phyloP scores from a whole-genome alignment of 2,329 filamentous ascomycete genomes.

The Scedosporium aurantiacum region DNA sequence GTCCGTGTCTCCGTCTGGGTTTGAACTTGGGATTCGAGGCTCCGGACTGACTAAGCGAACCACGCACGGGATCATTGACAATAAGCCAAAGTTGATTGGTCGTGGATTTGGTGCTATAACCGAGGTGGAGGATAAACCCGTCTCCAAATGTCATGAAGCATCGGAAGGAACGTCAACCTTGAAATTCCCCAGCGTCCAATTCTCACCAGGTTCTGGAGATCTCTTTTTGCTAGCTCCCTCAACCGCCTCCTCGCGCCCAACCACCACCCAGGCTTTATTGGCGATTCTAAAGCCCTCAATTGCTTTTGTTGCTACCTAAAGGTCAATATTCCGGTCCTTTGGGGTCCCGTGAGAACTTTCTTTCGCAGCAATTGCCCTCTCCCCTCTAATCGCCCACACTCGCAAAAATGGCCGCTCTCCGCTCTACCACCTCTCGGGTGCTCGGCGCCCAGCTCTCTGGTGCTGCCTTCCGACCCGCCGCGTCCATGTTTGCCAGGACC shows the following conservation, averaged over 20 bases:
- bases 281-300: not conserved
- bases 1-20: not conserved
- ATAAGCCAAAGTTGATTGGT: slow-evolving; percentile 4
- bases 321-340: not conserved
- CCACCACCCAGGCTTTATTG: not conserved
- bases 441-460: slow-evolving; percentile 33
- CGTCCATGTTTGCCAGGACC: slow-evolving; percentile 30
- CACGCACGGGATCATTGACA: slow-evolving; percentile 1
- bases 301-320: not conserved
- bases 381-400: slow-evolving; percentile 1
- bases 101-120: slow-evolving; percentile 1
- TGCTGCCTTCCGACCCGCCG: slow-evolving; percentile 27
- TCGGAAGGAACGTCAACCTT: slow-evolving; percentile 6
- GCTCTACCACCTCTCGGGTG: slow-evolving; percentile 43
- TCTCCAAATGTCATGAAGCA: slow-evolving; percentile 4
- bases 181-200: slow-evolving; percentile 2
- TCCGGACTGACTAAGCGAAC: slow-evolving; percentile 1
- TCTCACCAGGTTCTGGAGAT: not conserved
- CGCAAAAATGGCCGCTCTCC: slow-evolving; percentile 48
- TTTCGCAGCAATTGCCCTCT: not conserved
- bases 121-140: slow-evolving; percentile 5
- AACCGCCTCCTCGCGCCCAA: not conserved
- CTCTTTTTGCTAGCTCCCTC: not conserved
- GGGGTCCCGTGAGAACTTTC: not conserved
- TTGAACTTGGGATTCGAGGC: not conserved